phyloP scores from a whole-genome alignment of 1,284 basidiomycete species.

The Apiotrichum sp. region DNA sequence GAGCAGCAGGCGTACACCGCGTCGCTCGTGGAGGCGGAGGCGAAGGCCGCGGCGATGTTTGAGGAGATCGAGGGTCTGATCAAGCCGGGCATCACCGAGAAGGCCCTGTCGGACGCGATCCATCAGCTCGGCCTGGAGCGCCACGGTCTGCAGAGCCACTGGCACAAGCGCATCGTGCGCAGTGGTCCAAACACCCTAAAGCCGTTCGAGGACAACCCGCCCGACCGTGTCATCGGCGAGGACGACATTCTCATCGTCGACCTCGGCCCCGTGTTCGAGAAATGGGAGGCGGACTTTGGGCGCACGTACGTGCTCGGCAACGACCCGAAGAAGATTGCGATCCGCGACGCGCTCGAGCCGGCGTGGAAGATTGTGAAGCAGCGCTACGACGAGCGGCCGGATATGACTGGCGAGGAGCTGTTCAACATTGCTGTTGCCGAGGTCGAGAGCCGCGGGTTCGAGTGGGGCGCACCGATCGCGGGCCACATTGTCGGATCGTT shows the following conservation, averaged over 20 bases:
- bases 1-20: conserved; percentile 12
- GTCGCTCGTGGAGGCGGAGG: conserved; percentile 8
- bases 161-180: conserved; percentile 19
- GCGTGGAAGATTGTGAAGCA: conserved; percentile 12
- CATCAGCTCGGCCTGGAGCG: conserved; percentile 10
- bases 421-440: conserved; percentile 4
- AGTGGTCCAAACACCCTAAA: conserved; percentile 14
- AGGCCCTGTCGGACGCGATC: conserved; percentile 14
- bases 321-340: conserved; percentile 9
- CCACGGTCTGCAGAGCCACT: conserved; percentile 14
- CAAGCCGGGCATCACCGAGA: conserved; percentile 12
- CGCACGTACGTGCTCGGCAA: conserved; percentile 17
- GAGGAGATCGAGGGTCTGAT: conserved; percentile 12
- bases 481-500: conserved; percentile 15
- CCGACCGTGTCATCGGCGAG: conserved; percentile 10
- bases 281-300: conserved; percentile 18
- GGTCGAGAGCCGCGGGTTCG: conserved; percentile 3
- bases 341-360: conserved; percentile 15
- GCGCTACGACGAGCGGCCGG: conserved; percentile 7
- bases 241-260: conserved; percentile 19
- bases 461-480: conserved; percentile 12
- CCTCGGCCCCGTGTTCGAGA: conserved; percentile 18
- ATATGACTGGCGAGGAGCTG: conserved; percentile 16
- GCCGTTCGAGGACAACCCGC: conserved; percentile 19
- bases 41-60: conserved; percentile 13